Conservation (phyloP, 2,329 filamentous ascomycete species). For the Diaporthe aspalathi region DNA sequence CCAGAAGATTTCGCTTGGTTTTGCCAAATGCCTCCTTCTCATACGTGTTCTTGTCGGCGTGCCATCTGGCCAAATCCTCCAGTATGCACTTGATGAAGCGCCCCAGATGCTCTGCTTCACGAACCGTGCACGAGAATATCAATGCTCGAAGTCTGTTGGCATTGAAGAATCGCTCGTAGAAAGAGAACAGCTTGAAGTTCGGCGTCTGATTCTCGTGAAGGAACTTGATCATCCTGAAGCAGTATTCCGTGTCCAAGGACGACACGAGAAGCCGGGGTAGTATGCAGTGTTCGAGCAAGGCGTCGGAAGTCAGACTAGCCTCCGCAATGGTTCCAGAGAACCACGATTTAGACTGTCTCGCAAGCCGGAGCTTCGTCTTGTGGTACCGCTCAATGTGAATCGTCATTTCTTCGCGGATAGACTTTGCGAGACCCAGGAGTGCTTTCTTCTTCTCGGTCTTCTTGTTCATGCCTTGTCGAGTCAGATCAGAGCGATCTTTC, state of each 20-base stretch:
- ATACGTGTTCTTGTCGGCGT: slow-evolving; percentile 79
- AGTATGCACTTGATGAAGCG: slow-evolving; percentile 88
- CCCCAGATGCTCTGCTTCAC: slow-evolving; percentile 93
- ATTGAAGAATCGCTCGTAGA: slow-evolving; percentile 87
- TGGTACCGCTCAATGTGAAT: slow-evolving; percentile 75
- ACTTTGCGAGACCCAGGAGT: slow-evolving; percentile 75
- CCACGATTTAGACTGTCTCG: slow-evolving; percentile 81
- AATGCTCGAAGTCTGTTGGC: slow-evolving; percentile 83
- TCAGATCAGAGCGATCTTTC: slow-evolving; percentile 79
- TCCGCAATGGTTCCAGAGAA: slow-evolving; percentile 76
- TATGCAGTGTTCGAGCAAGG: slow-evolving; percentile 89
- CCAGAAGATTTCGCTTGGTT: slow-evolving; percentile 66
- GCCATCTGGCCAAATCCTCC: slow-evolving; percentile 85
- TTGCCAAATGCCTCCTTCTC: slow-evolving; percentile 82
- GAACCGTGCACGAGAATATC: slow-evolving; percentile 89
- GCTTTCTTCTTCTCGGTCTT: slow-evolving; percentile 78
- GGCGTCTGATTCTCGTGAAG: slow-evolving; percentile 86
- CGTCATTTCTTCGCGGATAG: slow-evolving; percentile 78
- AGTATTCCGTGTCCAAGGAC: slow-evolving; percentile 88
- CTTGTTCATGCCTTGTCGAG: slow-evolving; percentile 70
- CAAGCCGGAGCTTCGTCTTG: slow-evolving; percentile 75
- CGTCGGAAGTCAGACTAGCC: slow-evolving; percentile 75
- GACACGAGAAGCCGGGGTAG: slow-evolving; percentile 89
- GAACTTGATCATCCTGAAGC: slow-evolving; percentile 86
- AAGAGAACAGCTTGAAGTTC: slow-evolving; percentile 85